Base-by-base conservation (phyloP, 345 rosid genomes). In the Camelina neglecta region DNA sequence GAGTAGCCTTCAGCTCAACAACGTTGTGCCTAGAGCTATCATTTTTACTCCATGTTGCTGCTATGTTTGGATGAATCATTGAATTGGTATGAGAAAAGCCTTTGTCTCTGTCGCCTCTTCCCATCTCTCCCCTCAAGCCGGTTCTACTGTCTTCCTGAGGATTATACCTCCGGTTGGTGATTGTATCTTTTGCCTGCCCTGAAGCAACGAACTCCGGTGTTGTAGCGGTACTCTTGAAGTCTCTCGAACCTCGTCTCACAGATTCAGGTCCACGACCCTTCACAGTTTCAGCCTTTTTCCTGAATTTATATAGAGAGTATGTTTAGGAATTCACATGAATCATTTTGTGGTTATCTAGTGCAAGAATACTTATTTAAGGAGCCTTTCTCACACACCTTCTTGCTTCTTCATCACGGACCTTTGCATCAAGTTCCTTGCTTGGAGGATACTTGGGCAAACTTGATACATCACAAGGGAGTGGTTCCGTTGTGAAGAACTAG, bases 401-500 rank as follows among this genome's bases (percentile, higher is more conserved):
- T 73, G 83, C 89, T 86, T 86, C 93, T 72, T 76, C 86, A 16
- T 86, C 75, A 0, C 89, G 83, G 53, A 81, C 60, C 77, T 85
- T 92, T 80, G 84, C 86, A 62, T 90, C 93, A 7, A 90, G 83
- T 72, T 92, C 96, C 79, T 90, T 92, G 82, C 92, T 88, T 31
- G 97, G 97, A 53, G 88, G 87, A 76, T 86, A 85, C 75, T 85
- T 92, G 5, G 96, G 96, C 59, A 92, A 61, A 73, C 64, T 80
- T 75, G 93, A 83, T 75, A 89, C 85, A 69, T 85, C 83, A 59
- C 87, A 85, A 49, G 93, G 87, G 47, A 84, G 80, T 71, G 97
- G 96, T 60, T 85, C 84, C 4, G 73, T 82, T 48, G 75, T 82
- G 77, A 92, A 92, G 82, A 92, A 87, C 93, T 92, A 83, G 23